These are phyloP conservation scores for Pleurotus pulmonarius DNA, from an alignment of 768 basidiomycete species.

Conservation along the genomic window DNA sequence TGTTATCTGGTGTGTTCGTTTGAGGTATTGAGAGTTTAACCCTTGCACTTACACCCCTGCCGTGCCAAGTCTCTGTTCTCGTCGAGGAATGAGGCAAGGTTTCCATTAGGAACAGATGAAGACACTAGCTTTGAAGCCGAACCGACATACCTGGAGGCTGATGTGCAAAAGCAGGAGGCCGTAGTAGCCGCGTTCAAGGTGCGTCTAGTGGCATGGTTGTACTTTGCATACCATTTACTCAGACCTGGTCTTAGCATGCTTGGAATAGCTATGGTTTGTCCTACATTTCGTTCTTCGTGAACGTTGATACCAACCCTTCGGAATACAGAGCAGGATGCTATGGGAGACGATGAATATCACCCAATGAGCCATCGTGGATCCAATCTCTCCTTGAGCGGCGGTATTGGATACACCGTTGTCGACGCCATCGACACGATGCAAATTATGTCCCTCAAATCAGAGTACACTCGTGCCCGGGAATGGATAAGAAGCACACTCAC, in stretches of 20 bases:
- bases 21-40: no score
- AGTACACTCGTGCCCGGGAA: slow-evolving; percentile 69
- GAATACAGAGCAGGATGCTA: neutral
- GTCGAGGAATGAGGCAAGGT: no score
- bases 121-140: neutral
- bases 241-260: neutral
- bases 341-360: slow-evolving; percentile 88
- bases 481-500: slow-evolving; percentile 71
- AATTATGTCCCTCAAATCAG: slow-evolving; percentile 77
- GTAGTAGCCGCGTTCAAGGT: slow-evolving; percentile 5
- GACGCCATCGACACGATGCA: slow-evolving; percentile 90
- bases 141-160: neutral
- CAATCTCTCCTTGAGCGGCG: slow-evolving; percentile 75
- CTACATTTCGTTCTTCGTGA: neutral
- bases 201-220: neutral
- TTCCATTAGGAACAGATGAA: no score
- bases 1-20: no score
- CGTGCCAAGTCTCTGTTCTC: no score
- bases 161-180: slow-evolving; percentile 2
- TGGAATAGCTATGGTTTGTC: slow-evolving; percentile 1
- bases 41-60: no score
- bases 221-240: neutral
- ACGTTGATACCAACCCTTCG: no score
- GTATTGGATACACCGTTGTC: slow-evolving; percentile 86
- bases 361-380: slow-evolving; percentile 71